Evolutionary conservation across 352 stramenopile species (phyloP).

Genomic region (Phytopythium montanum): DNA sequence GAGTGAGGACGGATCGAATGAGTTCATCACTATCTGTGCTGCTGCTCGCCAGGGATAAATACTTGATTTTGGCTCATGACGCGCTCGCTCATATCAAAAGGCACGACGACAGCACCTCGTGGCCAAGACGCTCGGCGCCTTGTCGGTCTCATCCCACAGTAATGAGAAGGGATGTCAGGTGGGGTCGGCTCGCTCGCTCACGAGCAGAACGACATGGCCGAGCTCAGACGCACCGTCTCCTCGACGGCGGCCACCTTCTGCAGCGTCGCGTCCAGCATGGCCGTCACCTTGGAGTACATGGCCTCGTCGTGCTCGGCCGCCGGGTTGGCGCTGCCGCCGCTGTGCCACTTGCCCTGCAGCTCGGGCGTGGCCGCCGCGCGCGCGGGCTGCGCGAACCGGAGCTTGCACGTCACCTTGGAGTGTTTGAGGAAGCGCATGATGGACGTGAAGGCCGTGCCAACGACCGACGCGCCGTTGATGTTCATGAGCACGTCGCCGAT

Average conservation of each 20-base stretch:
- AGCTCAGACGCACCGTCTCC: conserved; percentile 71
- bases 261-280: conserved; percentile 70
- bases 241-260: conserved; percentile 74
- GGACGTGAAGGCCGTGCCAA: conserved; percentile 45
- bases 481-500: conserved; percentile 65
- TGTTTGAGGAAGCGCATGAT: conserved; percentile 81
- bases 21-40: no score
- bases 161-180: no score
- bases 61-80: background rate
- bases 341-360: conserved; percentile 20
- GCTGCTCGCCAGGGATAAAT: background rate
- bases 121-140: background rate
- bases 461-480: conserved; percentile 71
- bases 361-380: conserved; percentile 5
- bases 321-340: conserved; percentile 24
- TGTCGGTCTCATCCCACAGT: background rate
- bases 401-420: conserved; percentile 71
- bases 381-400: conserved; percentile 45
- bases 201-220: conserved; percentile 63
- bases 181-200: no score
- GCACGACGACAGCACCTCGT: background rate
- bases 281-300: conserved; percentile 62
- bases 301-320: conserved; percentile 30
- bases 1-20: no score
- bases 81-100: background rate